Base-by-base conservation (phyloP, 2,329 filamentous ascomycete species). In the Albophoma yamanashiensis region DNA sequence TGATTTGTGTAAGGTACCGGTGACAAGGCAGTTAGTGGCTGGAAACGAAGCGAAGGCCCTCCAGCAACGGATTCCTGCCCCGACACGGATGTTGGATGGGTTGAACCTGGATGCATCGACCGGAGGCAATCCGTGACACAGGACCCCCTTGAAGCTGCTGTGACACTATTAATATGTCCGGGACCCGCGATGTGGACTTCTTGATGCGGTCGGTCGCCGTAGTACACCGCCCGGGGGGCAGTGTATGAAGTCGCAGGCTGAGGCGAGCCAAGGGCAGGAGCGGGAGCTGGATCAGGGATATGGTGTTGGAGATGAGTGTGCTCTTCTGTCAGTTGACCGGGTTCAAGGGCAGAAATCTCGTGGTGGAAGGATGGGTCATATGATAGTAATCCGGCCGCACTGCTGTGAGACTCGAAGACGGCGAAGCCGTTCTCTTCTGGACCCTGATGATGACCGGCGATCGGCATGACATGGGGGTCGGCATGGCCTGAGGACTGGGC, bases 401-500 rank as follows among this genome's bases (percentile, higher is more conserved):
- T 36, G 50, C 12, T 55, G 50, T 55, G 50, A 55, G 50, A 55
- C 50, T 55, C 50, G 31, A 55, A 55, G 50, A 52, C 27, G 17
- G 47, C 42, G 27, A 59, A 31, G 57, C 22, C 45, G 45, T 53
- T 39, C 20, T 53, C 57, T 17, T 34, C 34, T 40, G 57, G 34
- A 39, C 42, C 43, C 36, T 42, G 34, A 52, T 20, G 47, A 17
- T 50, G 31, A 50, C 40, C 45, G 47, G 58, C 59, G 53, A 60
- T 62, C 58, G 59, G 27, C 62, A 58, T 57, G 58, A 39, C 55
- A 58, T 52, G 43, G 39, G 42, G 55, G 53, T 34, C 56, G 40
- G 11, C 50, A 14, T 61, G 43, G 57, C 39, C 40, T 56, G 52
- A 59, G 50, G 58, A 55, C 39, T 36, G 53, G 55, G 59, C 52